Percentiles rank a stretch among this genome's conserved stretches.
Evolutionary conservation across 2,329 filamentous ascomycete genomes (phyloP).

Genomic region (Didymosphaeria variabile): DNA sequence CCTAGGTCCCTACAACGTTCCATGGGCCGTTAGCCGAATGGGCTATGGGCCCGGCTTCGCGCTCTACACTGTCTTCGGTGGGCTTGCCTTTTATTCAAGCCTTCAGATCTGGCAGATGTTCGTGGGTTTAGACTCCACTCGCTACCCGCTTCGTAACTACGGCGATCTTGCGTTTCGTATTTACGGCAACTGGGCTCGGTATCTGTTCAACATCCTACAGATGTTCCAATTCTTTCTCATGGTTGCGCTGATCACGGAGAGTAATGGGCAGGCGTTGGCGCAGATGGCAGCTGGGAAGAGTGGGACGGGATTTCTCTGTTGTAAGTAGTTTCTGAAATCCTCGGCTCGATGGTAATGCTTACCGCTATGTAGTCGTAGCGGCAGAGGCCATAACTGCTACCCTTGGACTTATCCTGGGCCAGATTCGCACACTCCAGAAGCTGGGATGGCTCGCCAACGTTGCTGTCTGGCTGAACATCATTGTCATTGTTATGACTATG

Average conservation of each 20-base stretch:
- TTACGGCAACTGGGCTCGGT: slow-evolving; percentile 48
- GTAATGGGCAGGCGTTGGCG: slow-evolving; percentile 63
- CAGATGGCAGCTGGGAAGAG: slow-evolving; percentile 52
- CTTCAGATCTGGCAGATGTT: slow-evolving; percentile 53
- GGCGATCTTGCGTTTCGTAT: slow-evolving; percentile 54
- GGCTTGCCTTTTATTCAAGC: slow-evolving; percentile 48
- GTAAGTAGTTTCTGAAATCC: slow-evolving; percentile 55
- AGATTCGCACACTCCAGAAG: slow-evolving; percentile 64
- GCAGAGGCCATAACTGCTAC: slow-evolving; percentile 54
- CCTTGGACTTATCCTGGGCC: slow-evolving; percentile 62
- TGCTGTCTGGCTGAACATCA: slow-evolving; percentile 65
- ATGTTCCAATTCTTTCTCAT: slow-evolving; percentile 58
- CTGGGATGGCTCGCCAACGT: slow-evolving; percentile 66
- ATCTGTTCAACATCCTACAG: slow-evolving; percentile 52
- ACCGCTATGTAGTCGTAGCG: background rate
- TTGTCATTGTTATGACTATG: slow-evolving; percentile 66
- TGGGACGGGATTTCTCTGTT: slow-evolving; percentile 61
- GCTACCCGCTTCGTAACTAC: slow-evolving; percentile 53
- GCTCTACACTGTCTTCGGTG: slow-evolving; percentile 50
- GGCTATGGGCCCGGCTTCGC: slow-evolving; percentile 49
- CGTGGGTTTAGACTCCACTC: slow-evolving; percentile 52
- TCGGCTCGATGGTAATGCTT: background rate
- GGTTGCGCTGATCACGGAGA: slow-evolving; percentile 62
- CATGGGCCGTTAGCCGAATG: slow-evolving; percentile 43
- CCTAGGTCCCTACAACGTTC: slow-evolving; percentile 48